These are phyloP conservation scores for Lactuca saligna DNA, from an alignment of 129 eudicot species.

Conservation along the genomic window DNA sequence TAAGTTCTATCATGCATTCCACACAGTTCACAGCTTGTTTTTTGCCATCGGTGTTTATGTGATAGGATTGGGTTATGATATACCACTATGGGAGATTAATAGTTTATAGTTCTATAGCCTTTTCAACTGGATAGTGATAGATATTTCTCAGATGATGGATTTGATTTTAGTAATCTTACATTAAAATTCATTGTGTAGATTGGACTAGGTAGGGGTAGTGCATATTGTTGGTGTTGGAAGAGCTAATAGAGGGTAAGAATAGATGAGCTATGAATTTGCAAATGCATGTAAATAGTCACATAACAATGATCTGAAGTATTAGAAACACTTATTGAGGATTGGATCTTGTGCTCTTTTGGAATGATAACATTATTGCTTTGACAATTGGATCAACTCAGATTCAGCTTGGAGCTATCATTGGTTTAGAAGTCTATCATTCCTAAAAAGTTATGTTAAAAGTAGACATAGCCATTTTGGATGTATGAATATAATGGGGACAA, in stretches of 20 bases:
- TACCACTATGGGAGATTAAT: not conserved
- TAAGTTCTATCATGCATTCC: not conserved
- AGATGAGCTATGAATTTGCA: not conserved
- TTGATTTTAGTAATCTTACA: not conserved
- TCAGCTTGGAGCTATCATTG: not conserved
- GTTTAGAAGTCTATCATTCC: no score
- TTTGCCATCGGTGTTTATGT: not conserved
- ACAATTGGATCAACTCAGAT: not conserved
- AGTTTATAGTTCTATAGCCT: not conserved
- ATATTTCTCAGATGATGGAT: constrained; percentile 1
- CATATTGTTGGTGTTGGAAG: not conserved
- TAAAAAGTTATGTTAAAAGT: no score
- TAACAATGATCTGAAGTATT: constrained; percentile 4
- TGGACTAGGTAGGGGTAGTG: not conserved
- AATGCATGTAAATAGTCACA: not conserved
- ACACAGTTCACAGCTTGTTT: no score
- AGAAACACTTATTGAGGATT: not conserved
- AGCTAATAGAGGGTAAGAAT: not conserved
- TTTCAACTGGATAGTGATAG: constrained; percentile 1
- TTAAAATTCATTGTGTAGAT: not conserved
- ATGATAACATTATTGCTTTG: constrained; percentile 11
- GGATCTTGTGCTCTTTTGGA: no score
- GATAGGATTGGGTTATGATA: constrained; percentile 4
- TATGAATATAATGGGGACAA: no score
- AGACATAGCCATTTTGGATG: no score